Conservation (phyloP, 805 yeast species). For the Lipomyces spencermartinsiae region DNA sequence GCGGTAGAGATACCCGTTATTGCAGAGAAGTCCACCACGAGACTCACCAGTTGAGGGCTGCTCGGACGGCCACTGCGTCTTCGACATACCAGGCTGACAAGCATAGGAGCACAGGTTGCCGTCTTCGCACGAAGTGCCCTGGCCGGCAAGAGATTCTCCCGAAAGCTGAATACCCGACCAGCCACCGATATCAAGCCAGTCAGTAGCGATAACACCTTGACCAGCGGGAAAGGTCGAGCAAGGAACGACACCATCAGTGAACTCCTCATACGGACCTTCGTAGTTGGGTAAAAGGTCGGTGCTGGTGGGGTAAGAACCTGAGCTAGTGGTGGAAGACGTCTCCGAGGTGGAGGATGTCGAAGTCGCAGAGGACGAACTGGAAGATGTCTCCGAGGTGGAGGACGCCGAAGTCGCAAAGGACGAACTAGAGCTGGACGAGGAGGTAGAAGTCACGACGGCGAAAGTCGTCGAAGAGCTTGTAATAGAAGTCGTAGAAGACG, state of each 20-base stretch:
- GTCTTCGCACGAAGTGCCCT: constrained; percentile 72
- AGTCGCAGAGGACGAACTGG: constrained; percentile 25
- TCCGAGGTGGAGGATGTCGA: constrained; percentile 25
- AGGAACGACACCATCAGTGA: constrained; percentile 72
- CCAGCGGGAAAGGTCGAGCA: constrained; percentile 80
- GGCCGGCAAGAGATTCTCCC: constrained; percentile 63
- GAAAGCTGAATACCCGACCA: constrained; percentile 74
- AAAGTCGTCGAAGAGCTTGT: constrained; percentile 40
- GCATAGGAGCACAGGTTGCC: constrained; percentile 97
- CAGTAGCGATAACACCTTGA: constrained; percentile 79
- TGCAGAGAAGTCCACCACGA: constrained; percentile 90
- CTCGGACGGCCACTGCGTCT: constrained; percentile 92
- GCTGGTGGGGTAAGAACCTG: constrained; percentile 43
- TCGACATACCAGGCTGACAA: constrained; percentile 98
- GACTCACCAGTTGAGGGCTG: constrained; percentile 92
- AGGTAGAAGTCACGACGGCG: constrained; percentile 44
- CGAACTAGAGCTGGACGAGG: constrained; percentile 30
- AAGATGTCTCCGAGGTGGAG: constrained; percentile 30
- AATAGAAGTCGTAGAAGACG: constrained; percentile 39
- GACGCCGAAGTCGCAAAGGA: constrained; percentile 32
- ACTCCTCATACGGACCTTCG: constrained; percentile 62
- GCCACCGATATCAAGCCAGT: constrained; percentile 79
- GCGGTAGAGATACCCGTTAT: constrained; percentile 78
- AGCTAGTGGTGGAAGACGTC: constrained; percentile 40
- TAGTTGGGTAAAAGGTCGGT: constrained; percentile 60